Percentiles rank a stretch among this genome's conserved stretches.
These are phyloP conservation scores for Theileria annulata DNA, from an alignment of 169 alveolate genomes.

Conservation along the genomic window DNA sequence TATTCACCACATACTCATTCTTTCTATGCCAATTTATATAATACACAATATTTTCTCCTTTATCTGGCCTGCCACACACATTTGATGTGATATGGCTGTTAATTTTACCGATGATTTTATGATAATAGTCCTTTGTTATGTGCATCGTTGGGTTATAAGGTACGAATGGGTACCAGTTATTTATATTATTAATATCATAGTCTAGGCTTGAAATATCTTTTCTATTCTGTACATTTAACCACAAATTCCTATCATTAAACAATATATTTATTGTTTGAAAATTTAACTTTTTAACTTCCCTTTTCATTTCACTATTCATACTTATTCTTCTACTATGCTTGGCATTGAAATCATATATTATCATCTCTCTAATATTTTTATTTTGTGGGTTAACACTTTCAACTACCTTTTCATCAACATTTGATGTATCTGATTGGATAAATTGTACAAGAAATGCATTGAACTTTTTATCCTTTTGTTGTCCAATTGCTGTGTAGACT, in stretches of 20 bases:
- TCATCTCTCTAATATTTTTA: neutral
- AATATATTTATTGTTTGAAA: conserved; percentile 74
- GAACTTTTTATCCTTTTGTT: conserved; percentile 65
- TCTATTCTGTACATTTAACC: conserved; percentile 74
- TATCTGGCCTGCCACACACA: neutral
- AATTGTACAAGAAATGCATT: conserved; percentile 80
- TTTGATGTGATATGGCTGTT: neutral
- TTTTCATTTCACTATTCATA: conserved; percentile 13
- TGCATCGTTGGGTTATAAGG: conserved; percentile 36
- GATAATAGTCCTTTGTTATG: conserved; percentile 31
- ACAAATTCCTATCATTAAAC: conserved; percentile 77
- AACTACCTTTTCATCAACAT: neutral
- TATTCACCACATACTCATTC: conserved; percentile 69
- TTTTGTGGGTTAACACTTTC: neutral
- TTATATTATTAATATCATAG: conserved; percentile 71
- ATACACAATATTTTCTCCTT: neutral
- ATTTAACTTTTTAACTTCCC: conserved; percentile 67
- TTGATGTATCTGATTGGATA: neutral
- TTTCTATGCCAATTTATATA: conserved; percentile 37
- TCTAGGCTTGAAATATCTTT: conserved; percentile 69
- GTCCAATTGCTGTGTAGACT: conserved; percentile 79
- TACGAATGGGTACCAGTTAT: conserved; percentile 73
- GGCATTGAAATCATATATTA: neutral
- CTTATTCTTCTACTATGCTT: neutral
- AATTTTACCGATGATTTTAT: conserved; percentile 29